A percentile compares a stretch with the other conserved stretches of the same genome.
phyloP scores from a whole-genome alignment of 352 stramenopile genomes.

The Phytophthora pseudosyringae region DNA sequence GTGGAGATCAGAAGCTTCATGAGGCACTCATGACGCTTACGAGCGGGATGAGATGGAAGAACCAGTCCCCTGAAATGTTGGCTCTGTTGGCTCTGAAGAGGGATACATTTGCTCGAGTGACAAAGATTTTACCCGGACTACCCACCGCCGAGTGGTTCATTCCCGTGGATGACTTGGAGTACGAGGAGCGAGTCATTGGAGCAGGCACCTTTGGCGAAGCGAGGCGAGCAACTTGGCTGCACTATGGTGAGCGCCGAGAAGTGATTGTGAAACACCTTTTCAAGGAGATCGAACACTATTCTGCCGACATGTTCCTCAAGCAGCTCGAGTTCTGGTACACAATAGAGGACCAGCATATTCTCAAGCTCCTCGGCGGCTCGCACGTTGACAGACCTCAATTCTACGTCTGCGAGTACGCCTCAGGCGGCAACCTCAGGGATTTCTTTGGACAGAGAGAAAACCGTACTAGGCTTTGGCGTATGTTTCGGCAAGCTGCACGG shows the following conservation, averaged over 20 bases:
- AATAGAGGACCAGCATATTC: constrained; percentile 34
- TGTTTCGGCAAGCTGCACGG: constrained; percentile 9
- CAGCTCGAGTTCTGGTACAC: constrained; percentile 36
- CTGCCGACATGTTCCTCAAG: constrained; percentile 15
- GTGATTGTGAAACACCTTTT: constrained; percentile 44
- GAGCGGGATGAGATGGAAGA: constrained; percentile 8
- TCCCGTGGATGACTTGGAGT: constrained; percentile 26
- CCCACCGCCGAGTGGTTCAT: constrained; percentile 30
- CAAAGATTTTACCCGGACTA: constrained; percentile 7
- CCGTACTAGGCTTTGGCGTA: not conserved
- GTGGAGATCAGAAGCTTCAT: constrained; percentile 1
- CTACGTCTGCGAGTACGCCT: constrained; percentile 20
- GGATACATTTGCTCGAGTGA: constrained; percentile 1
- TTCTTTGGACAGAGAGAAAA: constrained; percentile 9
- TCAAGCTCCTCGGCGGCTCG: constrained; percentile 42
- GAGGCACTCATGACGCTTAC: constrained; percentile 27
- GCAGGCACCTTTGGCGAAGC: constrained; percentile 17
- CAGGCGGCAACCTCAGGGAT: constrained; percentile 1
- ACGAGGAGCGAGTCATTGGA: constrained; percentile 17
- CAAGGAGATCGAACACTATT: constrained; percentile 1
- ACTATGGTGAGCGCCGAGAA: constrained; percentile 9
- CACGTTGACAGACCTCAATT: constrained; percentile 26
- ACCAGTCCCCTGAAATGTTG: constrained; percentile 7
- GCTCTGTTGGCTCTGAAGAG: constrained; percentile 18
- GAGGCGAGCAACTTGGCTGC: constrained; percentile 19